Percentiles rank a stretch among this genome's conserved stretches.
phyloP scores from a whole-genome alignment of 768 basidiomycete species.

The Serendipita sp. region DNA sequence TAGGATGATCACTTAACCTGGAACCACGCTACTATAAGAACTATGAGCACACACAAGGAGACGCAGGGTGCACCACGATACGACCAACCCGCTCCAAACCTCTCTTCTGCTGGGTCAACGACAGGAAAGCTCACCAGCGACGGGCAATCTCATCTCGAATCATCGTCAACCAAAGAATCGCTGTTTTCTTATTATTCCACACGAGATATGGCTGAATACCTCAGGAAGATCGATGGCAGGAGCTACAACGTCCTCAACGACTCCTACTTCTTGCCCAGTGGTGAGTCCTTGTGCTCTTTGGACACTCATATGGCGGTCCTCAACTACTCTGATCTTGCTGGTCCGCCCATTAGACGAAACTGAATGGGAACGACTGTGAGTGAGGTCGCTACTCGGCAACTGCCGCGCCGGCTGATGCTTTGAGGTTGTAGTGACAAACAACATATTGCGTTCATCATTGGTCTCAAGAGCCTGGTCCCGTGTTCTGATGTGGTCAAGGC shows the following conservation, averaged over 20 bases:
- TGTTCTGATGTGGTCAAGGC: not conserved
- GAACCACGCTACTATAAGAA: not conserved
- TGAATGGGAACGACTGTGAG: conserved; percentile 2
- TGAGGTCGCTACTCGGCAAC: not conserved
- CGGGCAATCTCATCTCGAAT: not conserved
- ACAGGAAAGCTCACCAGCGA: not conserved
- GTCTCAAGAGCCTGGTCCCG: not conserved
- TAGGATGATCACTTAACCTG: not conserved
- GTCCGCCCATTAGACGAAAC: not conserved
- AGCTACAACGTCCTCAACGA: not conserved
- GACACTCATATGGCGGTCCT: not conserved
- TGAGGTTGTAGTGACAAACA: not conserved
- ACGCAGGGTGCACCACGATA: not conserved
- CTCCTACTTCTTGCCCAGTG: not conserved
- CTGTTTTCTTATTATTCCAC: not conserved
- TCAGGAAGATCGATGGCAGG: not conserved
- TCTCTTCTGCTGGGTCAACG: not conserved
- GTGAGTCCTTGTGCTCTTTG: not conserved
- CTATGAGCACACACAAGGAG: not conserved
- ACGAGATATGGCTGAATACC: not conserved
- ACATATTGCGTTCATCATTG: not conserved
- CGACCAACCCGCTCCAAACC: not conserved
- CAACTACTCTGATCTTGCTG: not conserved
- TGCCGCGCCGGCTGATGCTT: not conserved
- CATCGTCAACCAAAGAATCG: not conserved